Evolutionary conservation across 805 yeast genomes (phyloP).

Genomic region (Gaillardinia entomophila): DNA sequence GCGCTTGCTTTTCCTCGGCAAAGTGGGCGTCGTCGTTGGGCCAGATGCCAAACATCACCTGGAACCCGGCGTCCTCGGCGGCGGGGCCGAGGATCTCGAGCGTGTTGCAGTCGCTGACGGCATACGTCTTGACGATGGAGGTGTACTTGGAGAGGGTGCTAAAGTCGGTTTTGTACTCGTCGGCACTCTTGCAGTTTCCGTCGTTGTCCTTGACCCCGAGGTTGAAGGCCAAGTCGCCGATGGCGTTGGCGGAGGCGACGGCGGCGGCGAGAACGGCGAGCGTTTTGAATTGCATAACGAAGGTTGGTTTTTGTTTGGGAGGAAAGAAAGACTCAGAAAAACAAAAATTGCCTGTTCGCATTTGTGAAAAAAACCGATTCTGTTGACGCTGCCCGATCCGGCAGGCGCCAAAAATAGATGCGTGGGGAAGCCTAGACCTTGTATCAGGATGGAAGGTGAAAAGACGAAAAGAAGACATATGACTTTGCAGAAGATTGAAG

Average conservation of each 20-base stretch:
- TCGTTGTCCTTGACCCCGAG: constrained; percentile 74
- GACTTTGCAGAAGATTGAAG: too few species aligned
- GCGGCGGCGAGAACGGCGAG: constrained; percentile 45
- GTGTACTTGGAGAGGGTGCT: constrained; percentile 53
- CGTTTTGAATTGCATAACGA: constrained; percentile 32
- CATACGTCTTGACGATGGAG: constrained; percentile 72
- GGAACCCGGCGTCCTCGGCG: constrained; percentile 71
- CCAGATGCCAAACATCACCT: constrained; percentile 84
- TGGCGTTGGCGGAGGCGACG: constrained; percentile 46
- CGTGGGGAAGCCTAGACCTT: too few species aligned
- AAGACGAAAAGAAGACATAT: too few species aligned
- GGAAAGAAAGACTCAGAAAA: background rate
- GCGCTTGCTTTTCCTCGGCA: constrained; percentile 67
- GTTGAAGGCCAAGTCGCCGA: constrained; percentile 70
- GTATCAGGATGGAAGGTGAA: too few species aligned
- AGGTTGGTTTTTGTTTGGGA: background rate
- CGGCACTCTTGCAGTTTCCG: constrained; percentile 70
- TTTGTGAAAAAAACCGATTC: too few species aligned
- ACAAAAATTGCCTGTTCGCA: too few species aligned
- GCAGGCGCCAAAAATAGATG: too few species aligned
- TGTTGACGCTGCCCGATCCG: too few species aligned
- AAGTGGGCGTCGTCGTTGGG: constrained; percentile 83
- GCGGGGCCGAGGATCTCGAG: constrained; percentile 82
- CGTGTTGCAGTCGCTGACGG: constrained; percentile 92
- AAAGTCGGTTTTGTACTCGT: constrained; percentile 69